Percentiles rank a stretch among this genome's conserved stretches.
Evolutionary conservation across 2,329 filamentous ascomycete genomes (phyloP).

Genomic region (Cercospora sp.): DNA sequence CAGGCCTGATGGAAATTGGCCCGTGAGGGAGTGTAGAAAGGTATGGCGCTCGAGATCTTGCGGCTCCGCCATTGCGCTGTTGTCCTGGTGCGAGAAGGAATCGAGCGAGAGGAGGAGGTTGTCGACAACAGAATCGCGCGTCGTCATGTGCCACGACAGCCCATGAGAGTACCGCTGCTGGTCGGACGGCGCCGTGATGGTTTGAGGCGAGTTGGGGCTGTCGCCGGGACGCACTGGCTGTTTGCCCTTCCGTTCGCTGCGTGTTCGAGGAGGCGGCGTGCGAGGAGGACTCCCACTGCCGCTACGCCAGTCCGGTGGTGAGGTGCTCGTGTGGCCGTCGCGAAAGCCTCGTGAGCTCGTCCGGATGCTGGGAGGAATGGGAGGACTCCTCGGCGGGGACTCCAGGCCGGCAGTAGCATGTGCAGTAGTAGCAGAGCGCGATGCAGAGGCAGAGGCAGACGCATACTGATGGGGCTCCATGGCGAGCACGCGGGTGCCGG

Average conservation of each 20-base stretch:
- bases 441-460: constrained; percentile 5
- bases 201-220: constrained; percentile 9
- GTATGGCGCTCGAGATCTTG: constrained; percentile 26
- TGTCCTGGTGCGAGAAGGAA: constrained; percentile 59
- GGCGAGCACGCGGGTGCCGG: background rate
- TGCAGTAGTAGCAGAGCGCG: constrained; percentile 2
- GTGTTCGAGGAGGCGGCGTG: constrained; percentile 19
- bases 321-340: background rate
- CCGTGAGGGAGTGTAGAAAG: constrained; percentile 24
- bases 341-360: constrained; percentile 16
- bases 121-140: constrained; percentile 87
- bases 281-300: constrained; percentile 15
- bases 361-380: constrained; percentile 5
- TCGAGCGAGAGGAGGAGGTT: constrained; percentile 95
- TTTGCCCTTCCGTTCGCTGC: constrained; percentile 19
- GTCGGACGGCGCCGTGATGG: constrained; percentile 5
- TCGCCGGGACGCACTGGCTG: constrained; percentile 16
- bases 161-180: constrained; percentile 68
- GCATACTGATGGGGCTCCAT: constrained; percentile 13
- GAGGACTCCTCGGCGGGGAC: constrained; percentile 14
- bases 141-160: constrained; percentile 75
- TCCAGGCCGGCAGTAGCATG: constrained; percentile 7
- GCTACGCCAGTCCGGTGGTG: constrained; percentile 1
- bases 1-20: constrained; percentile 13
- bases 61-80: constrained; percentile 20